Conservation (phyloP, 1,284 basidiomycete species). For the Malassezia yamatoensis region DNA sequence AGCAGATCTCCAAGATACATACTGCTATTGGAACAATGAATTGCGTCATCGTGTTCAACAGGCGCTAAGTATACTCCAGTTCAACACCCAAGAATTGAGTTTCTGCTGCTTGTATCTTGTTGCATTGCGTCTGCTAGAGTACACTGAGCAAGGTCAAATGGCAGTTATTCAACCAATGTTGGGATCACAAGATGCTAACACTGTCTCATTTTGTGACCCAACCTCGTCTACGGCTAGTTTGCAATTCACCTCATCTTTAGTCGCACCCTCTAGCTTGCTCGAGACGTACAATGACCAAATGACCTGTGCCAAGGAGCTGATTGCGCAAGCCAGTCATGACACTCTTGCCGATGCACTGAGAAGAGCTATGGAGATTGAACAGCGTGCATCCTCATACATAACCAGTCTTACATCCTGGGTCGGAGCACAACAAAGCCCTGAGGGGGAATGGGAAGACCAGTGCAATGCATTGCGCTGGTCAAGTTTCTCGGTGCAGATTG, state of each 20-base stretch:
- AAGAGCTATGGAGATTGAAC: not conserved
- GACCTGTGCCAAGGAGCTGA: not conserved
- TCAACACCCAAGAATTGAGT: not conserved
- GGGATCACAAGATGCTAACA: not conserved
- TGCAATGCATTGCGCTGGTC: not conserved
- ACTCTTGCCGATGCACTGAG: not conserved
- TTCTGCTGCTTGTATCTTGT: not conserved
- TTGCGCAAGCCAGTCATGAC: not conserved
- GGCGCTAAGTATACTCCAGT: not conserved
- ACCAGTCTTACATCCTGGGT: not conserved
- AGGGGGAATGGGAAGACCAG: constrained; percentile 11
- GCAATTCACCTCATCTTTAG: constrained; percentile 8
- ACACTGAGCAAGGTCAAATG: not conserved
- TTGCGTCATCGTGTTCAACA: not conserved
- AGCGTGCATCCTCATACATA: constrained; percentile 1
- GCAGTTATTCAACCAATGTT: not conserved
- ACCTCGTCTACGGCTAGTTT: not conserved
- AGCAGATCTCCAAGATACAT: constrained; percentile 7
- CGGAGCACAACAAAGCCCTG: constrained; percentile 14
- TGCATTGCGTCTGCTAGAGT: constrained; percentile 1
- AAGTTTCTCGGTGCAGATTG: not conserved
- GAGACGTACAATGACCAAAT: constrained; percentile 13
- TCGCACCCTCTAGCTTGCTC: constrained; percentile 8
- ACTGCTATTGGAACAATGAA: not conserved
- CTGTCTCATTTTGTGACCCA: not conserved